Base-by-base conservation (phyloP, 1,284 basidiomycete species). In the Coniophora puteana region DNA sequence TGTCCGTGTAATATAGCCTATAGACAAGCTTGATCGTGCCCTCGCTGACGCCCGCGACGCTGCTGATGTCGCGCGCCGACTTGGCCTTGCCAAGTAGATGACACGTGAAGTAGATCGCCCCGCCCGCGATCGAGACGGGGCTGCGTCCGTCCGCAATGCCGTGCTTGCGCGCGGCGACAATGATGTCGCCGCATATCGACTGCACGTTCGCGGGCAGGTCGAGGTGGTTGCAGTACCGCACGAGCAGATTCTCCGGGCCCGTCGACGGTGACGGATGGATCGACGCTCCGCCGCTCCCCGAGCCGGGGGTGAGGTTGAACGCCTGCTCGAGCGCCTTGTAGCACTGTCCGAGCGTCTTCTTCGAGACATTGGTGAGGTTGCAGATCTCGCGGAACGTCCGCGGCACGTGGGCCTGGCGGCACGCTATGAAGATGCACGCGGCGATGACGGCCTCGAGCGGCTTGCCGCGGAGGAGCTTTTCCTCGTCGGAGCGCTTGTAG, bases 341-440 rank as follows among this genome's bases (percentile, higher is more conserved):
- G 53, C 93, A 95, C 62, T 93, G 89, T 6, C 92, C 95, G 33
- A 98, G 81, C 31, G 89, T 80, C 72, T 97, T 96, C 73, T 99
- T 98, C 56, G 87, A 84, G 44, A 98, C 93, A 53, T 89, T 83
- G 5, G 93, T 93, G 45, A 96, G 71, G 53, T 91, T 89, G 65
- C 92, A 93, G 36, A 99, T 93, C 67, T 99, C 96, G 53, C 88
- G 82, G 71, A 99, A 98, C 41, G 93, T 95, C 49, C 96, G 79
- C 0, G 90, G 90, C 8, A 96, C 93, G 52, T 92, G 87, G 12
- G 89, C 91, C 63, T 94, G 90, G 45, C 95, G 81, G 64, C 94
- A 97, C 0, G 95, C 96, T 52, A 97, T 94, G 61, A 98, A 97
- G 62, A 99, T 96, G 66, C 93, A 97, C 2, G 95, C 94, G 8